Evolutionary conservation across 1,139 yeast genomes (phyloP).

Genomic region (Candida freyschussii): DNA sequence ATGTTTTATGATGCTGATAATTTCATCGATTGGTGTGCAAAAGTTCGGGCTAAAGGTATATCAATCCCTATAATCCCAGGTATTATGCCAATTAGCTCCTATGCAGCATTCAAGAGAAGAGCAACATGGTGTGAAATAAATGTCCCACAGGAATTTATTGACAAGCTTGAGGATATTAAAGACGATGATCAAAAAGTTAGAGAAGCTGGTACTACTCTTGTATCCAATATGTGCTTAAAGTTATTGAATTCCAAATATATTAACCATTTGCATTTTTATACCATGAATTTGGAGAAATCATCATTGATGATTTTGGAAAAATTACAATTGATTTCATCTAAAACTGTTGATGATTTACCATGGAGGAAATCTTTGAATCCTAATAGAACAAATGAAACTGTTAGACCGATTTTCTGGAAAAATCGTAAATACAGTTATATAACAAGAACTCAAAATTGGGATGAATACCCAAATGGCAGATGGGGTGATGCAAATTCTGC

Average conservation of each 20-base stretch:
- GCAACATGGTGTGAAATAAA: conserved; percentile 89
- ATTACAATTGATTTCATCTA: conserved; percentile 48
- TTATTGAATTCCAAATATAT: conserved; percentile 68
- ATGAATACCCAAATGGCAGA: conserved; percentile 92
- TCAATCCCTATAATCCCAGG: conserved; percentile 92
- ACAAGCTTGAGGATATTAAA: conserved; percentile 72
- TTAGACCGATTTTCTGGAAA: conserved; percentile 96
- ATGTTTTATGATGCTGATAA: conserved; percentile 87
- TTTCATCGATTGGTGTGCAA: conserved; percentile 76
- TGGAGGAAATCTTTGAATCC: conserved; percentile 92
- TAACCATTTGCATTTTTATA: conserved; percentile 88
- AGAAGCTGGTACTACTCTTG: conserved; percentile 76
- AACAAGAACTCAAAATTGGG: conserved; percentile 89
- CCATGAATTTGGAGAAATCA: conserved; percentile 92
- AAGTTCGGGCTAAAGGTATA: conserved; percentile 71
- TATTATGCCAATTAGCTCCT: conserved; percentile 95
- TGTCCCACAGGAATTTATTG: conserved; percentile 71
- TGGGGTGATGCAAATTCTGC: conserved; percentile 96
- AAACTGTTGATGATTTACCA: conserved; percentile 45
- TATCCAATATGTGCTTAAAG: conserved; percentile 77
- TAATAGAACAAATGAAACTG: conserved; percentile 72
- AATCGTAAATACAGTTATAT: conserved; percentile 88
- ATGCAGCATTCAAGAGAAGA: conserved; percentile 86
- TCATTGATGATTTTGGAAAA: conserved; percentile 83
- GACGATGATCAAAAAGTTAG: conserved; percentile 89